Conservation (phyloP, 352 stramenopile species). For the Discostella stelligera region DNA sequence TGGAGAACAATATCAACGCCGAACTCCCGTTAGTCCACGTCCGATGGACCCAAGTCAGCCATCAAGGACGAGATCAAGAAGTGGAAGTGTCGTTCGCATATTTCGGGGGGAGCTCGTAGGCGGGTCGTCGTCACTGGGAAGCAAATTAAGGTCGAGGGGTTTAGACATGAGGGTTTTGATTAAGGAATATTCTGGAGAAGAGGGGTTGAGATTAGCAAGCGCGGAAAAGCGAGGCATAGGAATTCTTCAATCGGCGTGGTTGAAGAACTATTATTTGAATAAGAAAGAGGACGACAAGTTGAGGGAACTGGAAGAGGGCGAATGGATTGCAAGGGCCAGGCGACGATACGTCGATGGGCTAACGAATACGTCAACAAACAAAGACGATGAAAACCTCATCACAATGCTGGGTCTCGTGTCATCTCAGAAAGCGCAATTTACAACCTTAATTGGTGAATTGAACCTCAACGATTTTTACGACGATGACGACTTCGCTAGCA, state of each 20-base stretch:
- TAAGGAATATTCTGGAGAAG: conserved; percentile 70
- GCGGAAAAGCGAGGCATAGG: conserved; percentile 51
- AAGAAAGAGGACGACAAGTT: conserved; percentile 16
- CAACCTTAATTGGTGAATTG: conserved; percentile 67
- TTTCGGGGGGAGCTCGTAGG: conserved; percentile 68
- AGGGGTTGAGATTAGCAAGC: conserved; percentile 53
- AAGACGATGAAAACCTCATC: conserved; percentile 63
- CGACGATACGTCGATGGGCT: conserved; percentile 49
- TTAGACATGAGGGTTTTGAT: conserved; percentile 66
- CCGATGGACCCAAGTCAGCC: conserved; percentile 66
- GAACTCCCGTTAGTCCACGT: conserved; percentile 51
- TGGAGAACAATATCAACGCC: neutral
- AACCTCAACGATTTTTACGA: conserved; percentile 76
- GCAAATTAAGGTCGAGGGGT: conserved; percentile 48
- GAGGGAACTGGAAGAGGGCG: conserved; percentile 41
- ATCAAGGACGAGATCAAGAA: conserved; percentile 56
- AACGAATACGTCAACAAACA: conserved; percentile 35
- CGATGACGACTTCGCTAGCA: conserved; percentile 30
- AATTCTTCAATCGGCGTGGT: conserved; percentile 60
- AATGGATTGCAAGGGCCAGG: conserved; percentile 54
- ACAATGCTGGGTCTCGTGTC: conserved; percentile 42
- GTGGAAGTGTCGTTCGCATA: conserved; percentile 64
- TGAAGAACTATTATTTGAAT: conserved; percentile 8
- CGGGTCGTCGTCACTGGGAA: conserved; percentile 38
- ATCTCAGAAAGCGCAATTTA: conserved; percentile 39